These are phyloP conservation scores for Ogataea wickerhamii DNA, from an alignment of 805 yeast species.

Conservation along the genomic window DNA sequence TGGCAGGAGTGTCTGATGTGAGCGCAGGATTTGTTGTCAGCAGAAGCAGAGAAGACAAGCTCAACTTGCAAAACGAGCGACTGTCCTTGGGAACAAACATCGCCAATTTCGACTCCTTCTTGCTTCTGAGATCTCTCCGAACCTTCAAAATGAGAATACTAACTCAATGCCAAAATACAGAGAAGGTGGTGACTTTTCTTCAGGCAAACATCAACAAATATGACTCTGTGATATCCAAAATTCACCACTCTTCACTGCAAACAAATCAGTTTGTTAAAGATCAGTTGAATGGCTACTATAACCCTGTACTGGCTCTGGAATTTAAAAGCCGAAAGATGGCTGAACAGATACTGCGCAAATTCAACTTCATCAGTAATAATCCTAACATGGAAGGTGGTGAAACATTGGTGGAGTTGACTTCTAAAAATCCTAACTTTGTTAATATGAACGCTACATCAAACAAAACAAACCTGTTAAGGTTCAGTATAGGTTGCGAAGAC, in stretches of 20 bases:
- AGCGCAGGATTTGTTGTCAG: constrained; percentile 51
- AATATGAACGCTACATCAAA: constrained; percentile 8
- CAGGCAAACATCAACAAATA: constrained; percentile 33
- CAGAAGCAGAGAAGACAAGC: constrained; percentile 32
- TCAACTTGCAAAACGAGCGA: constrained; percentile 38
- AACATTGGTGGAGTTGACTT: constrained; percentile 47
- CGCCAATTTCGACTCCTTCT: constrained; percentile 47
- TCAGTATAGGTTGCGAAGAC: constrained; percentile 54
- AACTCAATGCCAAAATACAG: constrained; percentile 45
- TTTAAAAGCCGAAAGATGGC: constrained; percentile 37
- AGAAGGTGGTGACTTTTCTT: constrained; percentile 39
- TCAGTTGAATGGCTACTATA: constrained; percentile 41
- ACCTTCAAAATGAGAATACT: constrained; percentile 49
- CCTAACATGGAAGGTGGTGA: constrained; percentile 48
- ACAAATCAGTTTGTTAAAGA: constrained; percentile 34
- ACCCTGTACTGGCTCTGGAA: constrained; percentile 48
- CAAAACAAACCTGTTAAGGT: constrained; percentile 36
- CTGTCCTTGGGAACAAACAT: constrained; percentile 47
- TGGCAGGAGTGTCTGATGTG: constrained; percentile 54
- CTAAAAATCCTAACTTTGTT: constrained; percentile 32
- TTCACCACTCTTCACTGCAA: constrained; percentile 49
- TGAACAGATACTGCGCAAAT: constrained; percentile 38
- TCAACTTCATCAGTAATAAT: constrained; percentile 48
- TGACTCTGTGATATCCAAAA: constrained; percentile 31
- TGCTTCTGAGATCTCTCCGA: constrained; percentile 46